Percentiles rank a stretch among this genome's conserved stretches.
phyloP scores from a whole-genome alignment of 768 basidiomycete species.

The Boletus vermiculosoides region DNA sequence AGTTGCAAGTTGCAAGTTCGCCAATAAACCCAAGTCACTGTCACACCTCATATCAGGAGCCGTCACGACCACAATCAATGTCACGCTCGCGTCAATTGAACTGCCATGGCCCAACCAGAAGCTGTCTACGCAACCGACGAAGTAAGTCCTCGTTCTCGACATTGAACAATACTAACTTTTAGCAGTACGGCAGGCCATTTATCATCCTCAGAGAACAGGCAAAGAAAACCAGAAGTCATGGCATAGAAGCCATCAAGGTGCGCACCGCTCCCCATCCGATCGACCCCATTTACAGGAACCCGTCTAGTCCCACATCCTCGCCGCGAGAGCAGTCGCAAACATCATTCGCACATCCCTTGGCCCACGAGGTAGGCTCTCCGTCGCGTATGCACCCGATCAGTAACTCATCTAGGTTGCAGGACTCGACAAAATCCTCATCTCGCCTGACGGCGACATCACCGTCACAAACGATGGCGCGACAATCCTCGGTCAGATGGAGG shows the following conservation, averaged over 20 bases:
- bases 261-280: slow-evolving; percentile 9
- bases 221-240: slow-evolving; percentile 89
- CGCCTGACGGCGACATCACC: slow-evolving; percentile 97
- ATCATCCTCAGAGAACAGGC: slow-evolving; percentile 94
- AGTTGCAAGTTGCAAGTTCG: slow-evolving; percentile 28
- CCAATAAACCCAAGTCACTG: slow-evolving; percentile 25
- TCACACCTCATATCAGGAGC: slow-evolving; percentile 26
- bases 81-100: slow-evolving; percentile 21
- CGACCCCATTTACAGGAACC: slow-evolving; percentile 8
- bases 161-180: slow-evolving; percentile 5
- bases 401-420: slow-evolving; percentile 45
- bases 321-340: slow-evolving; percentile 89
- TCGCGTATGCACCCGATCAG: slow-evolving; percentile 9
- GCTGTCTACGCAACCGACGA: slow-evolving; percentile 88
- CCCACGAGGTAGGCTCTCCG: slow-evolving; percentile 69
- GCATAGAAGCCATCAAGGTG: slow-evolving; percentile 94
- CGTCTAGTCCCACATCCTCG: slow-evolving; percentile 86
- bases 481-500: slow-evolving; percentile 97
- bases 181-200: slow-evolving; percentile 91
- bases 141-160: slow-evolving; percentile 38
- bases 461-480: slow-evolving; percentile 99
- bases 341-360: slow-evolving; percentile 95
- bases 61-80: slow-evolving; percentile 26
- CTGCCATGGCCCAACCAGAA: slow-evolving; percentile 44
- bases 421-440: slow-evolving; percentile 92